Base-by-base conservation (phyloP, 495 filamentous ascomycete species). In the Tuber magnatum region DNA sequence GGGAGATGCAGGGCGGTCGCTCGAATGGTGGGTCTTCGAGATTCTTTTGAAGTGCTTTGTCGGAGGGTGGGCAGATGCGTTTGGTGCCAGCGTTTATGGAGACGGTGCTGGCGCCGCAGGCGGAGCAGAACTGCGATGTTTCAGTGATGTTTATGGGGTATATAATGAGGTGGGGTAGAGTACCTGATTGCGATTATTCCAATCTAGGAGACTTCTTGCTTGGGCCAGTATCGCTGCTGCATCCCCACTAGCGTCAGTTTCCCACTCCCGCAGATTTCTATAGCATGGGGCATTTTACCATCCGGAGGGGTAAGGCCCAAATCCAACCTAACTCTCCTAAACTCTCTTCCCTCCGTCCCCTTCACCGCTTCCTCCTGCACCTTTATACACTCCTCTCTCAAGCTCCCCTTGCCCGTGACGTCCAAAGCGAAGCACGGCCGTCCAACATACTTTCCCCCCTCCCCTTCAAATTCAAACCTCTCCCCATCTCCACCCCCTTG, bases 11-110 rank as follows among this genome's bases (percentile, higher is more conserved):
- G 22, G 89, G 87, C 2, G 88, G 87, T 35, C 92, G 89, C 70
- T 89, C 85, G 61, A 76, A 69, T 0, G 85, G 48, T 3, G 73
- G 32, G 71, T 74, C 78, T 48, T 46, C 74, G 56, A 22, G 74
- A 1, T 74, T 76, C 68, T 81, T 80, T 41, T 85, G 74, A 1
- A 84, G 84, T 3, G 88, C 88, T 68, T 84, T 81, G 84, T 98
- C 95, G 10, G 87, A 90, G 0, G 93, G 90, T 14, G 95, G 95
- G 80, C 95, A 99, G 43, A 90, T 88, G 44, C 96, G 91, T 85
- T 99, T 99, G 65, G 91, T 93, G 65, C 95, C 95, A 12, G 90
- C 93, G 83, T 97, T 92, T 51, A 95, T 87, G 32, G 92, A 93
- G 73, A 97, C 84, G 3, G 95, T 97, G 14, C 87, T 89, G 76